Conservation (phyloP, 106 monocot genomes). For the Platanthera zijinensis region DNA sequence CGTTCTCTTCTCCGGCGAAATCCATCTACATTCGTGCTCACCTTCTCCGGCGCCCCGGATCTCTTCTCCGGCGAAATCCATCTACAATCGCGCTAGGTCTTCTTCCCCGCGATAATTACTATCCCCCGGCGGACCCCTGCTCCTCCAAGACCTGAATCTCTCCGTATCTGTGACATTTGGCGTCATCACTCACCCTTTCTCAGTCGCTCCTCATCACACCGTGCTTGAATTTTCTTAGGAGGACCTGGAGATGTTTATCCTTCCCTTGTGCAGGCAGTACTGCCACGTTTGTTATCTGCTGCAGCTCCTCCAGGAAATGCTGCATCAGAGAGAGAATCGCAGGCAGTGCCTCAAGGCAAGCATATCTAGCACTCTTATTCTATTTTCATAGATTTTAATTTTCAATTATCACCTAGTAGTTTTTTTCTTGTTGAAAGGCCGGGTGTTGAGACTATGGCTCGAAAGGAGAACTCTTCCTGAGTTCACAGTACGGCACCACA, state of each 20-base stretch:
- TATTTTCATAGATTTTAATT: background rate
- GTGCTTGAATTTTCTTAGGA: conserved; percentile 33
- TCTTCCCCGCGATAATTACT: no score
- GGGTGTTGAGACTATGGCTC: conserved; percentile 96
- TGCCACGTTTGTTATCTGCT: conserved; percentile 65
- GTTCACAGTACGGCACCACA: conserved; percentile 57
- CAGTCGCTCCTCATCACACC: no score
- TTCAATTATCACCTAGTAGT: conserved; percentile 2
- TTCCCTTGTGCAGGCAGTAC: conserved; percentile 62
- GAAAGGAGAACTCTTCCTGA: conserved; percentile 83
- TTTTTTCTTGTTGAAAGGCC: conserved; percentile 1
- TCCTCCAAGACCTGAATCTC: no score
- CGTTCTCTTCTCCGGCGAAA: no score
- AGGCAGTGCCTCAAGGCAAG: conserved; percentile 91
- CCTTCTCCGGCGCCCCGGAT: no score
- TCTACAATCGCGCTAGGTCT: no score
- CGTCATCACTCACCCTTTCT: no score
- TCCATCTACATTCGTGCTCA: no score
- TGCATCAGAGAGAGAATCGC: conserved; percentile 79
- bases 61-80: no score
- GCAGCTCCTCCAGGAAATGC: conserved; percentile 80
- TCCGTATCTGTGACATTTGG: no score
- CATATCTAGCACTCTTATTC: conserved; percentile 3
- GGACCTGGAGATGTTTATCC: conserved; percentile 67
- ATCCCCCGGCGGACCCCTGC: no score